Evolutionary conservation across 768 basidiomycete species (phyloP).

Genomic region (Suillus ampliporus): DNA sequence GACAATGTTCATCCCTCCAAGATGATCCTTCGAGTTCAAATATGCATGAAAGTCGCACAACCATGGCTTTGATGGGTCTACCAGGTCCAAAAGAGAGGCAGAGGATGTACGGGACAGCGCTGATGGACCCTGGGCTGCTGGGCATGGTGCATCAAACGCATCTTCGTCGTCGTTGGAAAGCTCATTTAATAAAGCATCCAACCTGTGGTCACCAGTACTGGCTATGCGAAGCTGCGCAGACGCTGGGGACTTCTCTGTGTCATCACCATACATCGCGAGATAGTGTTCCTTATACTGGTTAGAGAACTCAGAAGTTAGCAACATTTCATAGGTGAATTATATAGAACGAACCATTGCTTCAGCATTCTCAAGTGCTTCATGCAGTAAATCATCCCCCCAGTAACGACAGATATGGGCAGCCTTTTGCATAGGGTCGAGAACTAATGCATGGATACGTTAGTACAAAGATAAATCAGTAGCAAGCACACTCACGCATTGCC

Average conservation of each 20-base stretch:
- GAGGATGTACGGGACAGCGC: neutral
- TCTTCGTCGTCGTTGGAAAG: neutral
- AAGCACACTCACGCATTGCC: neutral
- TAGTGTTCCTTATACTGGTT: neutral
- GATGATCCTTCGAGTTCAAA: too few relatives aligned
- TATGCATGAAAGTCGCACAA: too few relatives aligned
- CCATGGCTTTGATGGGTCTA: neutral
- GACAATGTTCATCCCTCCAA: too few relatives aligned
- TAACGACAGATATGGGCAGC: neutral
- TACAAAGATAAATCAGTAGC: neutral
- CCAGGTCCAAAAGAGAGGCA: neutral
- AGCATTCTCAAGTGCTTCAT: neutral
- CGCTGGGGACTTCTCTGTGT: neutral
- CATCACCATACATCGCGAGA: neutral
- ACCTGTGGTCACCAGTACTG: neutral
- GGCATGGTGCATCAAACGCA: neutral
- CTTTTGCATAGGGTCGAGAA: too few relatives aligned
- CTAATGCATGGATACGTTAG: too few relatives aligned
- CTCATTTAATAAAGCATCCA: neutral
- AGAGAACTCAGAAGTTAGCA: neutral
- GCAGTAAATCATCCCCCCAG: neutral
- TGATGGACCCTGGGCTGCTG: too few relatives aligned
- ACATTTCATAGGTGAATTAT: neutral
- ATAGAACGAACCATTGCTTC: neutral
- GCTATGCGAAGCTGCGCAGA: neutral